These are phyloP conservation scores for Sphaceloma murrayae DNA, from an alignment of 2,329 filamentous ascomycete genomes.

Conservation along the genomic window DNA sequence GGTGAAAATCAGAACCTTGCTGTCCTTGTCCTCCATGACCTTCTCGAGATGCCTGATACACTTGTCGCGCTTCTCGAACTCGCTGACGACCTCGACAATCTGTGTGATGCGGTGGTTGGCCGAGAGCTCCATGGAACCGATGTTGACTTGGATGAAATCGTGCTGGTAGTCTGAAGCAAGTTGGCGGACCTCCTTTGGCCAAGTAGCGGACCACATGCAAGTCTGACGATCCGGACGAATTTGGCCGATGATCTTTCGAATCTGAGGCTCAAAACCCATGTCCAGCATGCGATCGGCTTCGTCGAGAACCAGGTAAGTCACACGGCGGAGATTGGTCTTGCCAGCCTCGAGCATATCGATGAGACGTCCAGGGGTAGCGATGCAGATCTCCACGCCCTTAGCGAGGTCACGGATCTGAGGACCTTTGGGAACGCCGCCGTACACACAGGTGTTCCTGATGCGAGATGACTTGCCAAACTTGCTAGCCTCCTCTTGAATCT, in stretches of 20 bases:
- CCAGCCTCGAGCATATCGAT: slow-evolving; percentile 98
- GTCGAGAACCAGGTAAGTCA: slow-evolving; percentile 96
- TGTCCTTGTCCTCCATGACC: slow-evolving; percentile 91
- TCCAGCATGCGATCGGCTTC: slow-evolving; percentile 99
- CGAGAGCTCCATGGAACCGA: slow-evolving; percentile 88
- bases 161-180: slow-evolving; percentile 83
- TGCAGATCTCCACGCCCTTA: slow-evolving; percentile 95
- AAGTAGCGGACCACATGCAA: slow-evolving; percentile 99
- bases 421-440: slow-evolving; percentile 97
- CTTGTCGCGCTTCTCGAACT: slow-evolving; percentile 93
- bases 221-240: slow-evolving; percentile 98
- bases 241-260: slow-evolving; percentile 95
- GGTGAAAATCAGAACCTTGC: slow-evolving; percentile 93
- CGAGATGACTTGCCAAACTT: slow-evolving; percentile 97
- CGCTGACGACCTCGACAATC: slow-evolving; percentile 89
- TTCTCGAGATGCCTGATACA: slow-evolving; percentile 98
- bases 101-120: slow-evolving; percentile 98
- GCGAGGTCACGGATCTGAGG: slow-evolving; percentile 91
- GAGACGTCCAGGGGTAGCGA: slow-evolving; percentile 92
- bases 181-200: slow-evolving; percentile 96
- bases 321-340: slow-evolving; percentile 94
- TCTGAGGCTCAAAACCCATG: slow-evolving; percentile 99
- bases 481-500: slow-evolving; percentile 97
- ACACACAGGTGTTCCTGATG: slow-evolving; percentile 97
- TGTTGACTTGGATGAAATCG: slow-evolving; percentile 98